Conservation (phyloP, 352 stramenopile genomes). For the Phytopythium boreale region DNA sequence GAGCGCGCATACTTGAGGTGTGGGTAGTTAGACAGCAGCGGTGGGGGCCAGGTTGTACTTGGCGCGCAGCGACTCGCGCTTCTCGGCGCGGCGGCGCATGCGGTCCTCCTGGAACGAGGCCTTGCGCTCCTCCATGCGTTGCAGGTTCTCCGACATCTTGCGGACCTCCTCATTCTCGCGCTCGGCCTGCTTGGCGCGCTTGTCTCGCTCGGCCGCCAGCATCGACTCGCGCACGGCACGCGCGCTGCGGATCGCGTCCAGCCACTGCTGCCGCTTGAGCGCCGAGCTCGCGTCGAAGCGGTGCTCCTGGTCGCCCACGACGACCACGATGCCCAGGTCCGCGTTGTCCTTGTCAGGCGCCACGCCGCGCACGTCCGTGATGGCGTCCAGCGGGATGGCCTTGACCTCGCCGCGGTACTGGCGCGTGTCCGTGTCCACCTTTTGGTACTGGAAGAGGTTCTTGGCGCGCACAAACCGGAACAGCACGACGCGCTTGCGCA, state of each 20-base stretch:
- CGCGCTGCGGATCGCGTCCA: constrained; percentile 51
- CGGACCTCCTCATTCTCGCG: constrained; percentile 61
- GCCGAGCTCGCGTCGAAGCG: constrained; percentile 48
- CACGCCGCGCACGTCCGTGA: constrained; percentile 50
- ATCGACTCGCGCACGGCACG: constrained; percentile 40
- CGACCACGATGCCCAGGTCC: constrained; percentile 49
- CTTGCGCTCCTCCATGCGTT: constrained; percentile 53
- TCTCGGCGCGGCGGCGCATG: constrained; percentile 48
- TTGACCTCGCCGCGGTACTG: constrained; percentile 49
- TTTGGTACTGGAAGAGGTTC: constrained; percentile 76
- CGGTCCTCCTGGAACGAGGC: constrained; percentile 69
- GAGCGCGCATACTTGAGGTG: not conserved
- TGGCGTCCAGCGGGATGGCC: constrained; percentile 60
- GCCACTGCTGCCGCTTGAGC: constrained; percentile 54
- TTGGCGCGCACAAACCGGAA: constrained; percentile 58
- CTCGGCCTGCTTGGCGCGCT: constrained; percentile 51
- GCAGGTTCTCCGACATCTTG: constrained; percentile 44
- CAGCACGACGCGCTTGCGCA: constrained; percentile 51
- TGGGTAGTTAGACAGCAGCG: constrained; percentile 2
- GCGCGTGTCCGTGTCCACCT: constrained; percentile 45
- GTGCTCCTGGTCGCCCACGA: constrained; percentile 46
- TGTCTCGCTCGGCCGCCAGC: constrained; percentile 43
- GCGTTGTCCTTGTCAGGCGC: constrained; percentile 46
- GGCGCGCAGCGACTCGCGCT: constrained; percentile 58
- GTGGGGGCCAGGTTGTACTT: constrained; percentile 64